A percentile compares a stretch with the other conserved stretches of the same genome.
phyloP scores from a whole-genome alignment of 768 basidiomycete species.

The Postia placenta region DNA sequence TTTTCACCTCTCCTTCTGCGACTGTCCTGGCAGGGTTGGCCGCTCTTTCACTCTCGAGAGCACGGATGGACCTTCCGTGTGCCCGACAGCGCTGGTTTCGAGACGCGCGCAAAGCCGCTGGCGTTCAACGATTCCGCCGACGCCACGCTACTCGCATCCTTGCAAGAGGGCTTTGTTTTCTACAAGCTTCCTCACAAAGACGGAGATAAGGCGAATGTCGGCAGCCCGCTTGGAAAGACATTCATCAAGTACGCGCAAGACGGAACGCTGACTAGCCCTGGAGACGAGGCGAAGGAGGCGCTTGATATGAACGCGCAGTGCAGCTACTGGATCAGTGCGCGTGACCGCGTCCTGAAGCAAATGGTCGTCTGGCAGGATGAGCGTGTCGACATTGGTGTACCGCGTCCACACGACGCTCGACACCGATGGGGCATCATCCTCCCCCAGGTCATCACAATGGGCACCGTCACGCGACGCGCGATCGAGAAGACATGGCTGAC shows the following conservation, averaged over 20 bases:
- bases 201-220: conserved; percentile 93
- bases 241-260: conserved; percentile 88
- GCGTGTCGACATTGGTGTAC: conserved; percentile 47
- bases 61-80: conserved; percentile 93
- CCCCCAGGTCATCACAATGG: conserved; percentile 97
- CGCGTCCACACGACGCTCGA: conserved; percentile 12
- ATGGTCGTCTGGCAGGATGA: conserved; percentile 81
- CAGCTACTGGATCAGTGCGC: conserved; percentile 94
- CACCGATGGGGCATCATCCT: conserved; percentile 86
- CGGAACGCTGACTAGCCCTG: conserved; percentile 79
- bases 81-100: conserved; percentile 34
- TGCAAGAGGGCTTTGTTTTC: conserved; percentile 54
- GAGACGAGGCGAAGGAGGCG: conserved; percentile 75
- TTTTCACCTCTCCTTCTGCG: conserved; percentile 81
- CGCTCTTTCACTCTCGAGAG: conserved; percentile 78
- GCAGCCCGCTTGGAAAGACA: conserved; percentile 80
- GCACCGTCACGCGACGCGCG: conserved; percentile 94
- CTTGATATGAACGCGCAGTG: conserved; percentile 91
- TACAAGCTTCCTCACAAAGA: conserved; percentile 97
- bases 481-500: conserved; percentile 99
- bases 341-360: conserved; percentile 89
- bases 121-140: conserved; percentile 59
- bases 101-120: conserved; percentile 31
- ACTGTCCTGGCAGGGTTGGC: conserved; percentile 83
- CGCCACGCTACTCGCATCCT: conserved; percentile 38